Conservation (phyloP, 352 stramenopile species). For the Aphanomyces invadans region DNA sequence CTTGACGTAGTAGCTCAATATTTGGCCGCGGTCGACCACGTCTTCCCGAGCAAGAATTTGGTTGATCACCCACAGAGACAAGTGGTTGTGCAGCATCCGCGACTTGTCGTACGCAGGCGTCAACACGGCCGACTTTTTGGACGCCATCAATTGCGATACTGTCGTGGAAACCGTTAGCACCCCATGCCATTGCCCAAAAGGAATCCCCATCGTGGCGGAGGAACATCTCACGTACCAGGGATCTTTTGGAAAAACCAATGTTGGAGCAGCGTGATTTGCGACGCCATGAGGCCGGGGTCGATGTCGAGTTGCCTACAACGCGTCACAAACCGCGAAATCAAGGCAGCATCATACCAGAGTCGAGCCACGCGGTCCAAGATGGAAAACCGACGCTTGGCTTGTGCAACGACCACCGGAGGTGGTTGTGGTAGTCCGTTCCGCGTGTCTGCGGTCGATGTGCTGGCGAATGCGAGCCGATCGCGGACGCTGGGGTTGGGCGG, state of each 20-base stretch:
- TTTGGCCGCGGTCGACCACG: slow-evolving; percentile 67
- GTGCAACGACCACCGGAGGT: slow-evolving; percentile 25
- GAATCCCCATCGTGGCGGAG: too few species aligned
- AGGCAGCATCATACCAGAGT: slow-evolving; percentile 43
- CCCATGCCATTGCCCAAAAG: too few species aligned
- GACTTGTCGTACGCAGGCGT: slow-evolving; percentile 77
- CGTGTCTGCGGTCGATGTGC: neutral
- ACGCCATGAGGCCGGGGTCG: slow-evolving; percentile 64
- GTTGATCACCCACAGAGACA: slow-evolving; percentile 74
- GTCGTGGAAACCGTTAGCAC: too few species aligned
- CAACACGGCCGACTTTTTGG: slow-evolving; percentile 64
- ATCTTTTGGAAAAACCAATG: slow-evolving; percentile 86
- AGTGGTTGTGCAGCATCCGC: slow-evolving; percentile 64
- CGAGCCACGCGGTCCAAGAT: slow-evolving; percentile 30
- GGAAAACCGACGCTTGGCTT: slow-evolving; percentile 25
- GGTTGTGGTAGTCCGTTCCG: neutral
- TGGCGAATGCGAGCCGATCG: slow-evolving; percentile 4
- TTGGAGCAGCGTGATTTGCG: slow-evolving; percentile 81
- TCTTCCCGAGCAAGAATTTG: slow-evolving; percentile 71
- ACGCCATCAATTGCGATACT: slow-evolving; percentile 74
- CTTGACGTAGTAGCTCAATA: slow-evolving; percentile 80
- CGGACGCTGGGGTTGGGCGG: neutral
- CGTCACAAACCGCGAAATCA: neutral
- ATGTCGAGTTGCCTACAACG: slow-evolving; percentile 46
- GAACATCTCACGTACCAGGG: neutral